Evolutionary conservation across 257 asterid genomes (phyloP).

Genomic region (Nemophila menziesii): DNA sequence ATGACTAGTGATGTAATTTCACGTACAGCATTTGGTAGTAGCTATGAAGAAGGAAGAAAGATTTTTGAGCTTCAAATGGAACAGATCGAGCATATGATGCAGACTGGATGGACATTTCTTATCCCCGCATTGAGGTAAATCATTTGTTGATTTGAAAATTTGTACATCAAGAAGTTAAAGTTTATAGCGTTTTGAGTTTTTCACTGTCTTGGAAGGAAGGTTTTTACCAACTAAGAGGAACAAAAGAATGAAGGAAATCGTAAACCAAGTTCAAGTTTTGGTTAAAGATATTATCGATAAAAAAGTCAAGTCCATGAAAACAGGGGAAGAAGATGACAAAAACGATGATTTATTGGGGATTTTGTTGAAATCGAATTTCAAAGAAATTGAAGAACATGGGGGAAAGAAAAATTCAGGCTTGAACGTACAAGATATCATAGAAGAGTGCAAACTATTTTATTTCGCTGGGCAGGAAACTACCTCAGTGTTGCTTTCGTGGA

Average conservation of each 20-base stretch:
- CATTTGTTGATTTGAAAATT: not conserved
- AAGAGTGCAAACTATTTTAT: constrained; percentile 14
- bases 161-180: not conserved
- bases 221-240: constrained; percentile 7
- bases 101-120: constrained; percentile 13
- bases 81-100: constrained; percentile 22
- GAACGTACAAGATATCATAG: constrained; percentile 10
- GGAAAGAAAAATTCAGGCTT: constrained; percentile 13
- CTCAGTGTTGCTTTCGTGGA: constrained; percentile 15
- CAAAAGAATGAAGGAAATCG: constrained; percentile 11
- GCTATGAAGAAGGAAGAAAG: constrained; percentile 35
- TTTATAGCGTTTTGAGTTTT: not conserved
- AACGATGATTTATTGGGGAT: constrained; percentile 17
- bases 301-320: constrained; percentile 10
- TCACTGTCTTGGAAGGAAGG: not conserved
- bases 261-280: not conserved
- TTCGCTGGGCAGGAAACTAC: constrained; percentile 18
- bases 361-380: constrained; percentile 11
- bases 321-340: not conserved
- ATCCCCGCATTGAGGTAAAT: constrained; percentile 37
- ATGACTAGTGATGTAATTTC: constrained; percentile 30
- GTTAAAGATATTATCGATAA: constrained; percentile 1
- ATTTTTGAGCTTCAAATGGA: constrained; percentile 34
- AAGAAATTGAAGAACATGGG: constrained; percentile 12
- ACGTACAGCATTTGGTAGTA: constrained; percentile 44